Conservation (phyloP, 352 stramenopile genomes). For the Globisporangium camurandrum region DNA sequence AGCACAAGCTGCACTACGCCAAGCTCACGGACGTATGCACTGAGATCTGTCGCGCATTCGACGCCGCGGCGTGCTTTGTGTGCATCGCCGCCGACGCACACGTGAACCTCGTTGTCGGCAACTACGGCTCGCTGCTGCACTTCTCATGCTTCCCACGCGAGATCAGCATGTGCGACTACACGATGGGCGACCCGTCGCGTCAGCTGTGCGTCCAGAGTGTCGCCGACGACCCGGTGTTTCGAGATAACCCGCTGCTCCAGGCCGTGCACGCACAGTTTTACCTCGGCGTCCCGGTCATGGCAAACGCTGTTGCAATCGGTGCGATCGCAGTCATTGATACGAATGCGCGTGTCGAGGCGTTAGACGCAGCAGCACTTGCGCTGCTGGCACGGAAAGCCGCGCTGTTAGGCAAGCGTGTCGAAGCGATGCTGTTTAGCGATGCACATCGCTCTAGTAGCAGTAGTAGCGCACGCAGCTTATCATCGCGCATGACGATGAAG, state of each 20-base stretch:
- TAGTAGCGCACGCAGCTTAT: constrained; percentile 3
- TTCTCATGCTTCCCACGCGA: constrained; percentile 22
- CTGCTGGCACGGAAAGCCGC: constrained; percentile 6
- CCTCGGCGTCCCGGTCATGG: constrained; percentile 11
- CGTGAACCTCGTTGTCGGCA: constrained; percentile 18
- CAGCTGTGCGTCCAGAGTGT: constrained; percentile 9
- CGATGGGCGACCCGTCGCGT: constrained; percentile 10
- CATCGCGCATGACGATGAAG: constrained; percentile 5
- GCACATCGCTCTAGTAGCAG: no score
- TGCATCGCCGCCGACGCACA: constrained; percentile 13
- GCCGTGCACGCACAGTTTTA: constrained; percentile 17
- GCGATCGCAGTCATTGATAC: constrained; percentile 16
- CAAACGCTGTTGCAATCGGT: constrained; percentile 13
- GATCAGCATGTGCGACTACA: constrained; percentile 23
- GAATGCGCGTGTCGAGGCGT: neutral
- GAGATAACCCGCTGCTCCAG: constrained; percentile 20
- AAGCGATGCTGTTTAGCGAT: neutral
- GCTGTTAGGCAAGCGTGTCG: constrained; percentile 6
- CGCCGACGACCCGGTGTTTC: constrained; percentile 4
- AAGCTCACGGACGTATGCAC: constrained; percentile 12
- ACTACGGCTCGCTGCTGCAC: constrained; percentile 15
- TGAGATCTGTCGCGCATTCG: constrained; percentile 6
- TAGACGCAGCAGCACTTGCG: neutral
- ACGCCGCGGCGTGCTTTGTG: constrained; percentile 10
- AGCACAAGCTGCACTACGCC: constrained; percentile 20